A percentile compares a stretch with the other conserved stretches of the same genome.
phyloP scores from a whole-genome alignment of 2,329 filamentous ascomycete species.

The Trichoderma asperellum region DNA sequence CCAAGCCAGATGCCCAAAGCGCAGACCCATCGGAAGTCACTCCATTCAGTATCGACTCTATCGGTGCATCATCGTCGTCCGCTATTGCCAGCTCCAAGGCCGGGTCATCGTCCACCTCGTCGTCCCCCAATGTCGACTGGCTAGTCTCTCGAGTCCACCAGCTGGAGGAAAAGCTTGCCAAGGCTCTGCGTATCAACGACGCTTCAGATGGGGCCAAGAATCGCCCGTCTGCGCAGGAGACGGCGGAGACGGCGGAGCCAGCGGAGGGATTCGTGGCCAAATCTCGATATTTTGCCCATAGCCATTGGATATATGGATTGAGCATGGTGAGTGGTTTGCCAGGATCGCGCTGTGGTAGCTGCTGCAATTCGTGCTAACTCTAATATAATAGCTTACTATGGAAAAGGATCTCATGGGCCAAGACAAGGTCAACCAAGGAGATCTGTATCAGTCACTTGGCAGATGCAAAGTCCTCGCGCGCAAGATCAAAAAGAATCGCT shows the following conservation, averaged over 20 bases:
- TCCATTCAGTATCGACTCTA: background rate
- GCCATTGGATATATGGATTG: constrained; percentile 55
- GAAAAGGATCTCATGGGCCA: constrained; percentile 37
- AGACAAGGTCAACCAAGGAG: constrained; percentile 36
- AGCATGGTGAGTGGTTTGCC: constrained; percentile 43
- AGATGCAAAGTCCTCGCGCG: constrained; percentile 49
- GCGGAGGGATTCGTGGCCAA: constrained; percentile 47
- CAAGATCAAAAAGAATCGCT: constrained; percentile 48
- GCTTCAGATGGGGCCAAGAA: constrained; percentile 27
- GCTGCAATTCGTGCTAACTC: background rate
- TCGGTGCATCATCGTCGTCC: constrained; percentile 30
- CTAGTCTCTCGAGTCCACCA: constrained; percentile 47
- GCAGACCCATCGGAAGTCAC: background rate
- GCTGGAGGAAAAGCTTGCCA: constrained; percentile 49
- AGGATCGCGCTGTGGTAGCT: background rate
- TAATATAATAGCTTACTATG: constrained; percentile 38
- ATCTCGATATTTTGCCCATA: constrained; percentile 52
- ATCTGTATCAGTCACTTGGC: constrained; percentile 41
- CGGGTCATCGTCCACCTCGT: constrained; percentile 35
- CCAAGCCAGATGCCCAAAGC: background rate
- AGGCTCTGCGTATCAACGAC: constrained; percentile 35
- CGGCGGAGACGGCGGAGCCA: constrained; percentile 28
- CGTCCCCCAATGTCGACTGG: constrained; percentile 38
- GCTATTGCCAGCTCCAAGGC: constrained; percentile 36
- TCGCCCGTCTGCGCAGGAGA: constrained; percentile 22